phyloP scores from a whole-genome alignment of 2,329 filamentous ascomycete species.

The Aspergillus persii region DNA sequence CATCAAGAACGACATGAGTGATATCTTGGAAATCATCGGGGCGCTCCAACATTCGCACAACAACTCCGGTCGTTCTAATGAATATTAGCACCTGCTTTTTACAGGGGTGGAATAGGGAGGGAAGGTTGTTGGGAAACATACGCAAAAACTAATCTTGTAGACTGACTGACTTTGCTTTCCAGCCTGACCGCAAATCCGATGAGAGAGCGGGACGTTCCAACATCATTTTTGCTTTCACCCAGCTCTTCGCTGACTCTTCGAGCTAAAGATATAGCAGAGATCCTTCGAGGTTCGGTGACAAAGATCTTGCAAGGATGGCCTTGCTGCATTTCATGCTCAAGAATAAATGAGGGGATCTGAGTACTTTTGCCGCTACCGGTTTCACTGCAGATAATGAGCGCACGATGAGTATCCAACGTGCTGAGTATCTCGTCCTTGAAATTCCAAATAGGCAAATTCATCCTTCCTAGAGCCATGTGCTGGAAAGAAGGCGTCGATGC shows the following conservation, averaged over 20 bases:
- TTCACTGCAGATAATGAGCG: conserved; percentile 92
- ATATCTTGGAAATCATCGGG: conserved; percentile 83
- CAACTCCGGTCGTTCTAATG: conserved; percentile 67
- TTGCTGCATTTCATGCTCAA: conserved; percentile 81
- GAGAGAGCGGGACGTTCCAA: conserved; percentile 79
- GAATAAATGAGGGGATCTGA: conserved; percentile 88
- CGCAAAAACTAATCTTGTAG: conserved; percentile 85
- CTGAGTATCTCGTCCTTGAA: conserved; percentile 76
- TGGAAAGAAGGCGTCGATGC: conserved; percentile 60
- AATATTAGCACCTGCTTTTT: conserved; percentile 10
- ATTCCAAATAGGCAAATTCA: conserved; percentile 83
- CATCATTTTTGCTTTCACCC: conserved; percentile 75
- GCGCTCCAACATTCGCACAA: conserved; percentile 96
- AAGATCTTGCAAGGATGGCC: conserved; percentile 87
- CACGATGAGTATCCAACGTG: conserved; percentile 74
- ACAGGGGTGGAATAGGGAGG: not conserved
- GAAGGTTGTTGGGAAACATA: conserved; percentile 45
- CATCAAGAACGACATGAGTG: conserved; percentile 92
- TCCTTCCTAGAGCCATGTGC: conserved; percentile 73
- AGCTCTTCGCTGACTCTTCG: conserved; percentile 92
- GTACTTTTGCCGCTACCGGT: conserved; percentile 97
- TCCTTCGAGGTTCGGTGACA: conserved; percentile 91
- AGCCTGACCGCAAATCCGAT: conserved; percentile 93
- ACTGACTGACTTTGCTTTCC: conserved; percentile 78
- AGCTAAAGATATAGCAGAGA: conserved; percentile 92